These are phyloP conservation scores for Salinomyces thailandicus DNA, from an alignment of 2,329 filamentous ascomycete species.

Conservation along the genomic window DNA sequence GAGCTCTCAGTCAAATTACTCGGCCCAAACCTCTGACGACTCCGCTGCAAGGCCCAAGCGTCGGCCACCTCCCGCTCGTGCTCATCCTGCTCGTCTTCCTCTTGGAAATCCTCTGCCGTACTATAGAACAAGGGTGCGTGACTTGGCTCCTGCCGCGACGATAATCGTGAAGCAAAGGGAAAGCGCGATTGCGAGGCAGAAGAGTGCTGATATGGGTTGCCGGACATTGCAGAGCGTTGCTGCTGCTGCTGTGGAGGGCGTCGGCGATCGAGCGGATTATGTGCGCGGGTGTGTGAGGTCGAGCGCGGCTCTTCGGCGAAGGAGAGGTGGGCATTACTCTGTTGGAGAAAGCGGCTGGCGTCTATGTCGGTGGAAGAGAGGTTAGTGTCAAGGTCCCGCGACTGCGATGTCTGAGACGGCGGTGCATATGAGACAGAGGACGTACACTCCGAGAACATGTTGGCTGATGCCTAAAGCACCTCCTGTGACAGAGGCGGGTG, in stretches of 20 bases:
- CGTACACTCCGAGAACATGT: slow-evolving; percentile 87
- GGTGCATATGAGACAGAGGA: slow-evolving; percentile 23
- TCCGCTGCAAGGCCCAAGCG: slow-evolving; percentile 81
- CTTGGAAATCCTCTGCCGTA: slow-evolving; percentile 76
- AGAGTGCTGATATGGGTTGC: slow-evolving; percentile 64
- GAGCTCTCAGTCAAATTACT: slow-evolving; percentile 77
- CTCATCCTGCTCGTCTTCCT: slow-evolving; percentile 88
- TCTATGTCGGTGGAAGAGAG: slow-evolving; percentile 48
- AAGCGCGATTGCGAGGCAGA: slow-evolving; percentile 65
- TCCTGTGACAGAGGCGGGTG: too few species aligned
- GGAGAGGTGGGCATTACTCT: slow-evolving; percentile 86
- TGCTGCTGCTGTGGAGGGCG: slow-evolving; percentile 27
- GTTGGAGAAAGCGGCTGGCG: slow-evolving; percentile 90
- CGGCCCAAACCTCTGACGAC: slow-evolving; percentile 75
- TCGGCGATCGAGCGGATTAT: slow-evolving; percentile 39
- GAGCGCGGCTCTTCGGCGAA: slow-evolving; percentile 44
- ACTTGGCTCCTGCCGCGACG: slow-evolving; percentile 53
- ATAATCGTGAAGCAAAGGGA: slow-evolving; percentile 67
- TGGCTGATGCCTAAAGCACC: too few species aligned
- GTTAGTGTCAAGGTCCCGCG: slow-evolving; percentile 35
- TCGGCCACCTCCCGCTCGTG: slow-evolving; percentile 87
- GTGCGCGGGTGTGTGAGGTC: slow-evolving; percentile 31
- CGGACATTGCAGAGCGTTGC: slow-evolving; percentile 35
- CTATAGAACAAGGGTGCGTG: slow-evolving; percentile 93
- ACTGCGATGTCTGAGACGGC: slow-evolving; percentile 12